Conservation (phyloP, 768 basidiomycete genomes). For the Auriculariales sp. region DNA sequence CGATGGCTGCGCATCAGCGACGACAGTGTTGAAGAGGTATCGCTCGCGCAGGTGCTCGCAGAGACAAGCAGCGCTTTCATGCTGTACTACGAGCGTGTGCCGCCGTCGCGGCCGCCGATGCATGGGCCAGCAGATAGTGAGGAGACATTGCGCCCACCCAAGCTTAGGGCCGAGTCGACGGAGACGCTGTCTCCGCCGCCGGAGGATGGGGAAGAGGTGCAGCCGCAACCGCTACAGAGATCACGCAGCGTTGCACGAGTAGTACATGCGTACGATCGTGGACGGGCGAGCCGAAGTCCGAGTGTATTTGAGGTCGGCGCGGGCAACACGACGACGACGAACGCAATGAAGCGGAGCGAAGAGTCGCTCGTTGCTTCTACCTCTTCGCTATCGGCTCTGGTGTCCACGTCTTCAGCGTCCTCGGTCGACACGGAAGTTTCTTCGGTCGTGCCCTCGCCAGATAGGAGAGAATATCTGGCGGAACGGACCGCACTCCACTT, state of each 20-base stretch:
- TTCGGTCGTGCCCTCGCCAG: background rate
- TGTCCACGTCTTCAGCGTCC: background rate
- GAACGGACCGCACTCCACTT: no score
- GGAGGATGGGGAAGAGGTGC: background rate
- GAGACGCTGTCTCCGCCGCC: no score
- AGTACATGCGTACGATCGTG: background rate
- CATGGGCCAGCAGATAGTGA: constrained; percentile 7
- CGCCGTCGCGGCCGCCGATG: constrained; percentile 19
- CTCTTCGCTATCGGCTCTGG: no score
- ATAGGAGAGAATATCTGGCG: background rate
- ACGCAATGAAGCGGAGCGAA: background rate
- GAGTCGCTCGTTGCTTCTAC: background rate
- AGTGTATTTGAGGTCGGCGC: no score
- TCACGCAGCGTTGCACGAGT: background rate
- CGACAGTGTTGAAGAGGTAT: constrained; percentile 61
- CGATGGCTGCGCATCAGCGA: constrained; percentile 87
- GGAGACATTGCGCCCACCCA: background rate
- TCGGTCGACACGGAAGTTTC: background rate
- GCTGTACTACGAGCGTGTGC: constrained; percentile 82
- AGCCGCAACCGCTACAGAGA: background rate
- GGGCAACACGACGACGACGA: background rate
- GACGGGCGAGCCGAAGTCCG: background rate
- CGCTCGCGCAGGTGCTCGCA: constrained; percentile 55
- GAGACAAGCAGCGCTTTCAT: constrained; percentile 71
- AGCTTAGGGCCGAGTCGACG: background rate